phyloP scores from a whole-genome alignment of 192 early-diverging fungal species.

The Geranomyces michiganensis region DNA sequence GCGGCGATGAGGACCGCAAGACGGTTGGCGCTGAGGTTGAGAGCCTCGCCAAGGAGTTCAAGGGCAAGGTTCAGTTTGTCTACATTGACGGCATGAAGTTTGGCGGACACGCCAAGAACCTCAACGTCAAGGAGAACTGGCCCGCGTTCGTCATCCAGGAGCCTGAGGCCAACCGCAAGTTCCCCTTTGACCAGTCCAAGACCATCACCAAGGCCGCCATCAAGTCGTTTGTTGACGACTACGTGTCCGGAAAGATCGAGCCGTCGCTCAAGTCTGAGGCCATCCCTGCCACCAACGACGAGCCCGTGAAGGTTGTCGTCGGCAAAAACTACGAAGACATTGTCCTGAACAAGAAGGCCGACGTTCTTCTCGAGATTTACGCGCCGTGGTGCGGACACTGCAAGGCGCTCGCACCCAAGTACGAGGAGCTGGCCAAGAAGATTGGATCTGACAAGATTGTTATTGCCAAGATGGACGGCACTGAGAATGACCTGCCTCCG shows the following conservation, averaged over 20 bases:
- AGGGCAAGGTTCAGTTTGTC: slow-evolving; percentile 90
- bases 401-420: slow-evolving; percentile 71
- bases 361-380: slow-evolving; percentile 95
- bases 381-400: slow-evolving; percentile 68
- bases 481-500: slow-evolving; percentile 89
- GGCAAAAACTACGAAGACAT: slow-evolving; percentile 78
- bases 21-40: slow-evolving; percentile 63
- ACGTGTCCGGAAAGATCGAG: slow-evolving; percentile 68
- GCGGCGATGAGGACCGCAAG: slow-evolving; percentile 62
- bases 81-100: slow-evolving; percentile 88
- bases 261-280: slow-evolving; percentile 82
- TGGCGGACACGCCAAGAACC: slow-evolving; percentile 81
- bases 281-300: slow-evolving; percentile 84
- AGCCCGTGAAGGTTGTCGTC: slow-evolving; percentile 88
- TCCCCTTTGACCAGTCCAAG: slow-evolving; percentile 77
- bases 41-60: slow-evolving; percentile 77
- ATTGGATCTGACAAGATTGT: slow-evolving; percentile 56
- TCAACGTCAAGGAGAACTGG: slow-evolving; percentile 89
- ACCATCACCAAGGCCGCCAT: slow-evolving; percentile 62
- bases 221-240: slow-evolving; percentile 65
- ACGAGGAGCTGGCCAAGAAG: slow-evolving; percentile 76
- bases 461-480: slow-evolving; percentile 95
- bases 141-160: slow-evolving; percentile 92
- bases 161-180: slow-evolving; percentile 75
- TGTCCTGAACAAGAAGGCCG: slow-evolving; percentile 82